Evolutionary conservation across 306 rosid genomes (phyloP), one percentile per base, ranked within the genome.

Genomic region (Begonia fuchsioides): DNA sequence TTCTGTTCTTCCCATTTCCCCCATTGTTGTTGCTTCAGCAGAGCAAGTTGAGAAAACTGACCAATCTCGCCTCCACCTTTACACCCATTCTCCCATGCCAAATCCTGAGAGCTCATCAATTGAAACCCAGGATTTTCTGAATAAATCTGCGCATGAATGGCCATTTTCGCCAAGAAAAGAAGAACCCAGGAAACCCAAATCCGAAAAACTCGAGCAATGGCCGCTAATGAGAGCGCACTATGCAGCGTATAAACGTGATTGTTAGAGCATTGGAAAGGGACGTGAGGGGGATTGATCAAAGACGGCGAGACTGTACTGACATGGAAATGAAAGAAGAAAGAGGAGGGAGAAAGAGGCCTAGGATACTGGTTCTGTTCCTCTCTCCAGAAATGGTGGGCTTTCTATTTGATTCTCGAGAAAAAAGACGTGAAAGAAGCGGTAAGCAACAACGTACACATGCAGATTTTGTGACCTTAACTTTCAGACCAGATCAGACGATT

Each of bases 401-500:
- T n/a, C n/a, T n/a, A n/a, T n/a, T n/a, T n/a, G n/a, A n/a, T n/a
- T 16, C 16, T 45, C 10, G 17, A 12, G 15, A 45, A 45, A 45
- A n/a, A 45, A n/a, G n/a, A n/a, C n/a, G n/a, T n/a, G n/a, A n/a
- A n/a, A n/a, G n/a, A n/a, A n/a, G n/a, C n/a, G n/a, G n/a, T n/a
- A 76, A 74, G 75, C 76, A 62, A 66, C 73, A 62, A 76, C 77
- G 88, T 71, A 85, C 69, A 53, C 95, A 82, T 82, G 94, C 92
- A 77, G 72, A 77, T 79, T 75, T 75, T 76, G 92, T 82, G 94
- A 82, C 78, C 35, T 71, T 62, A 72, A 87, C 71, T 75, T 65
- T 63, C 81, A 83, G n/a, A 79, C 79, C 96, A 81, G 74, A 79
- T 76, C 96, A 81, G 88, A 81, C 78, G 66, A 71, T 59, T 71